Evolutionary conservation across 192 early-diverging fungal species (phyloP).

Genomic region (Entomortierella lignicola): DNA sequence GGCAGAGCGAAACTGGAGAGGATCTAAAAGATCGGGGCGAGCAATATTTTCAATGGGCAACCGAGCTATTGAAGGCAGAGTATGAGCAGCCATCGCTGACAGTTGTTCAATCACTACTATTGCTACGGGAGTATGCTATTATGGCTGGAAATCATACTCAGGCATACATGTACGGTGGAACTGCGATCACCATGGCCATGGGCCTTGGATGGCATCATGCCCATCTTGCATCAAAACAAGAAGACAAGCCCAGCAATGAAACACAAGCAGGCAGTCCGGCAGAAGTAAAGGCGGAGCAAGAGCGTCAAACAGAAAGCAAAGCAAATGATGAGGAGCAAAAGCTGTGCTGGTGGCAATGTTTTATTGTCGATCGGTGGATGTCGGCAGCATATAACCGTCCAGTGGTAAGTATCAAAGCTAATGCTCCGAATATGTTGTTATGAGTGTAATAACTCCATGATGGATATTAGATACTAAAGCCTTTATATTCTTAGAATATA

Average conservation of each 20-base stretch:
- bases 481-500: conserved; percentile 29
- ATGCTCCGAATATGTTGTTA: no score
- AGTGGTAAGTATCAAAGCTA: conserved; percentile 36
- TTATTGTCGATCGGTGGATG: conserved; percentile 55
- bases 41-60: conserved; percentile 50
- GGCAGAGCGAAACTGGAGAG: conserved; percentile 10
- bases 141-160: conserved; percentile 50
- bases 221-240: background rate
- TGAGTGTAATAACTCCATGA: no score
- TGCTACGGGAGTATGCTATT: conserved; percentile 45
- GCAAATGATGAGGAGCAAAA: conserved; percentile 34
- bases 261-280: background rate
- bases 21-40: conserved; percentile 34
- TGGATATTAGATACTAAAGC: no score
- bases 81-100: conserved; percentile 42
- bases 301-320: conserved; percentile 21
- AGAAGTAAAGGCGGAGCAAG: background rate
- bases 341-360: conserved; percentile 57
- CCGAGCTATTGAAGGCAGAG: conserved; percentile 28
- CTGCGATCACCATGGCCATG: conserved; percentile 52
- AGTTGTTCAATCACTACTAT: conserved; percentile 38
- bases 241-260: background rate
- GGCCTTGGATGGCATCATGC: conserved; percentile 45
- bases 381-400: conserved; percentile 36
- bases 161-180: conserved; percentile 48